Evolutionary conservation across 2,329 filamentous ascomycete genomes (phyloP), one percentile per base, ranked within the genome.

Genomic region (Bipolaris gigantea): DNA sequence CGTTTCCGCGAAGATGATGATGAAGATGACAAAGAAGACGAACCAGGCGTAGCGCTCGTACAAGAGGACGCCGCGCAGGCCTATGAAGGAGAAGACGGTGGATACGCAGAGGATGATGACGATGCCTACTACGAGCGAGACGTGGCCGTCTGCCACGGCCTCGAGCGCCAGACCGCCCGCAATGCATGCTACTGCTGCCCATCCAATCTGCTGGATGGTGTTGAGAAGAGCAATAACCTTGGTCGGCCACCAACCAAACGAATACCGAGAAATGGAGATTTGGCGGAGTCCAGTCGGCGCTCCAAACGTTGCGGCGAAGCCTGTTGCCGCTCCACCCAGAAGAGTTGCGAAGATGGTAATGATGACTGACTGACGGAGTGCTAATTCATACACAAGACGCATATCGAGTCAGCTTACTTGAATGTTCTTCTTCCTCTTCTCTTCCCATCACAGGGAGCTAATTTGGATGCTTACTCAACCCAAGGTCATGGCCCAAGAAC

Each of bases 1-100:
- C 1, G 78, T 75, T 66, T 81, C 71, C 15, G 76, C 79, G 47
- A 80, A 76, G 50, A 82, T 76, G 50, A 82, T 70, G 54, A 77
- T 70, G 60, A 81, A 73, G 33, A 80, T 73, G 57, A 80, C 74
- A 60, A 80, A 74, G 50, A 77, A 79, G 48, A 75, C 60, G 55
- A 79, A 73, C 79, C 79, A 81, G 2, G 78, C 77, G 55, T 80
- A 81, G 50, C 77, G 77, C 67, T 81, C 79, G 58, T 76, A 80
- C 0, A 76, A 70, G 44, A 80, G 67, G 50, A 81, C 78, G 23
- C 77, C 67, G 18, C 70, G 69, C 33, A 80, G 73, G 7, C 76
- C 76, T 13, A 77, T 60, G 48, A 77, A 72, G 3, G 71, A 74
- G 56, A 78, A 68, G 27, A 73, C 40, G 32, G 73, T 66, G 40